phyloP scores from a whole-genome alignment of 2,329 filamentous ascomycete genomes.

The Lasiodiplodia hormozganensis region DNA sequence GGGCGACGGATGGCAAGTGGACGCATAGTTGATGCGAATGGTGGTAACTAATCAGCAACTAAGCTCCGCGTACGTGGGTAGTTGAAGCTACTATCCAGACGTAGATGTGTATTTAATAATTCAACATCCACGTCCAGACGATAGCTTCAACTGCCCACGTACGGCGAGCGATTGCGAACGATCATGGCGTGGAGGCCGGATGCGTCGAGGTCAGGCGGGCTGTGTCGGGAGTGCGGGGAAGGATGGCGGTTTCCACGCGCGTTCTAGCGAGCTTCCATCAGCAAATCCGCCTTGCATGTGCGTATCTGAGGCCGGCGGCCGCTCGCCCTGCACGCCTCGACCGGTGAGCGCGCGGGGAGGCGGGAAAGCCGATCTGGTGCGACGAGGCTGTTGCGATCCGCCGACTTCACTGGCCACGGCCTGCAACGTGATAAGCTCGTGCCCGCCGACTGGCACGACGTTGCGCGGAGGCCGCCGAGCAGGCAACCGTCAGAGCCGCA shows the following conservation, averaged over 20 bases:
- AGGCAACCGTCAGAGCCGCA: conserved; percentile 22
- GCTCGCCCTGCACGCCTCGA: conserved; percentile 17
- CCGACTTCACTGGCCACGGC: background rate
- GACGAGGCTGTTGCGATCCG: background rate
- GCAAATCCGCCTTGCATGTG: background rate
- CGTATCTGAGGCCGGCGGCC: background rate
- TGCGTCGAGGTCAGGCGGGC: too few species aligned
- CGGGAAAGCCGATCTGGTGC: conserved; percentile 20
- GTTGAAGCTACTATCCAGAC: too few species aligned
- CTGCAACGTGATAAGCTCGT: conserved; percentile 22
- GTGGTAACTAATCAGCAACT: background rate
- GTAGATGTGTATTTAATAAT: too few species aligned
- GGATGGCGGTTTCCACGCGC: background rate
- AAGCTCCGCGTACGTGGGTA: too few species aligned
- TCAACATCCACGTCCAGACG: too few species aligned
- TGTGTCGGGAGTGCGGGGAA: background rate
- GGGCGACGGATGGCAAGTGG: conserved; percentile 7
- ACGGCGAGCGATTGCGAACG: too few species aligned
- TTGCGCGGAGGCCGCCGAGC: conserved; percentile 12
- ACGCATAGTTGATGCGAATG: background rate
- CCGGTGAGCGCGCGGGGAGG: conserved; percentile 21
- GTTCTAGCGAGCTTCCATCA: conserved; percentile 8
- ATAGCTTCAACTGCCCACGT: too few species aligned
- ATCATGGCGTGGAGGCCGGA: too few species aligned
- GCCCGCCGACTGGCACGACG: background rate